Evolutionary conservation across 169 alveolate genomes (phyloP).

Genomic region (Plasmodium cynomolgi): DNA sequence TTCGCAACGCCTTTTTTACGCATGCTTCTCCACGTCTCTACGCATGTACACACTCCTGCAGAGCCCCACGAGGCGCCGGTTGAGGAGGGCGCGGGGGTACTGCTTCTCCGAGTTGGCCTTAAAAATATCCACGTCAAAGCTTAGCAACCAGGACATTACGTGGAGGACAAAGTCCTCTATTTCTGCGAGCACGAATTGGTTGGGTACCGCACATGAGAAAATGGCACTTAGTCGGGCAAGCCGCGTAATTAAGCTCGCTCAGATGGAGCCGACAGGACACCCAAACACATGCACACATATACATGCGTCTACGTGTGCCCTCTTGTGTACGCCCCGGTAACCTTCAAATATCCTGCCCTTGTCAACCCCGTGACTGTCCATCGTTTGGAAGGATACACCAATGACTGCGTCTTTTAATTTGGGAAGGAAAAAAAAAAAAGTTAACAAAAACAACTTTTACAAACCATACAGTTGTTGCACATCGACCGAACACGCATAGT

Average conservation of each 20-base stretch:
- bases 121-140: constrained; percentile 57
- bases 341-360: constrained; percentile 38
- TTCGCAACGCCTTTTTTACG: not conserved
- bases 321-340: not conserved
- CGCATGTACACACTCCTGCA: constrained; percentile 31
- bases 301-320: not conserved
- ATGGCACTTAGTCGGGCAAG: not conserved
- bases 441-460: constrained; percentile 5
- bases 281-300: not conserved
- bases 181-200: not conserved
- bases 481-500: not conserved
- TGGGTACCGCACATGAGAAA: not conserved
- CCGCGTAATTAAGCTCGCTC: not conserved
- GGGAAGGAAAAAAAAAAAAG: not conserved
- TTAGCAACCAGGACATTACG: constrained; percentile 48
- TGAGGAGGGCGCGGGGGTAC: constrained; percentile 25
- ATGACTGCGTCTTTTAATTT: not conserved
- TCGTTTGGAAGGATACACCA: constrained; percentile 17
- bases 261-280: not conserved
- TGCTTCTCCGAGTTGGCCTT: constrained; percentile 36
- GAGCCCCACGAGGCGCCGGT: constrained; percentile 17
- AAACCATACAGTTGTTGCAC: not conserved
- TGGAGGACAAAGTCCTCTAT: constrained; percentile 66
- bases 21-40: not conserved
- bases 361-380: not conserved